These are phyloP conservation scores for Apiospora koreana DNA, from an alignment of 2,329 filamentous ascomycete genomes.

Conservation along the genomic window DNA sequence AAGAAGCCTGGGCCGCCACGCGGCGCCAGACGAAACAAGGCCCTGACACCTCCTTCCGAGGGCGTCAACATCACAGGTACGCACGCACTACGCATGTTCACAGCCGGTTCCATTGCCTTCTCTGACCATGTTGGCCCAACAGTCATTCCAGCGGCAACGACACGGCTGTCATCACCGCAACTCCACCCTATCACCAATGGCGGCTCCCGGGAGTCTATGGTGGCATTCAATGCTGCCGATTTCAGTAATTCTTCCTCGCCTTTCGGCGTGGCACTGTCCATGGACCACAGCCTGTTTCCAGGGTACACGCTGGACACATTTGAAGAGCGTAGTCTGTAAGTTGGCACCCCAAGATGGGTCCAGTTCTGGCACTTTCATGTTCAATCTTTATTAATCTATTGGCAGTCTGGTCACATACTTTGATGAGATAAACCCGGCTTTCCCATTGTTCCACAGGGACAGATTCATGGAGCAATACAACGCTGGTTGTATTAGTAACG, in stretches of 20 bases:
- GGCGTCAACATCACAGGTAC: neutral
- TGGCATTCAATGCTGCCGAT: neutral
- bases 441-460: conserved; percentile 30
- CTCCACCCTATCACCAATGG: neutral
- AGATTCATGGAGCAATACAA: conserved; percentile 29
- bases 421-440: conserved; percentile 29
- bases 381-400: neutral
- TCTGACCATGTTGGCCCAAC: neutral
- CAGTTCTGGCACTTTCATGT: too few relatives aligned
- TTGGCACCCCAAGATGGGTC: neutral
- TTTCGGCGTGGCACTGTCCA: neutral
- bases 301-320: neutral
- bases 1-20: conserved; percentile 34
- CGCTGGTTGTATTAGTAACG: conserved; percentile 21
- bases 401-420: conserved; percentile 30
- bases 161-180: neutral
- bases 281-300: neutral
- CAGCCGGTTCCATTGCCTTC: neutral
- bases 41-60: neutral
- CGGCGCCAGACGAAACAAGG: conserved; percentile 24
- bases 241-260: neutral
- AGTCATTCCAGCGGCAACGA: neutral
- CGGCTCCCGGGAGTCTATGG: neutral
- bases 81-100: neutral
- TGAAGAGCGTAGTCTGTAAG: neutral